These are phyloP conservation scores for Jatropha podagrica DNA, from an alignment of 441 rosid genomes.

Conservation along the genomic window DNA sequence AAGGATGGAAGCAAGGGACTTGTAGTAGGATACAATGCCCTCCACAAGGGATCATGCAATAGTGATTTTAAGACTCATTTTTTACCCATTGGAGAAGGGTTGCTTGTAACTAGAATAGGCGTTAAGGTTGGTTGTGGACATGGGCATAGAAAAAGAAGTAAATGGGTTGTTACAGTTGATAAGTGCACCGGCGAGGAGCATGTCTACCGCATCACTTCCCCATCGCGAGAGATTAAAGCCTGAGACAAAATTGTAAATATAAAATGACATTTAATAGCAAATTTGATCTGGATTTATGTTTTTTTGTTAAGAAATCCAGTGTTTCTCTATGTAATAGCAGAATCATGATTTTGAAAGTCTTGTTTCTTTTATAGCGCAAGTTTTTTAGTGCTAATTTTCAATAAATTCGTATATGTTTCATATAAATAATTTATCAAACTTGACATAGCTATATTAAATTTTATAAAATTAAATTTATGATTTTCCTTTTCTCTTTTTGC, in stretches of 20 bases:
- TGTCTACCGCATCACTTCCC: conserved; percentile 35
- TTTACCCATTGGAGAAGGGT: conserved; percentile 49
- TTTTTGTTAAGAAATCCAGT: conserved; percentile 9
- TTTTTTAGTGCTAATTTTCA: too few relatives aligned
- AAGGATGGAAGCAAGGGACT: conserved; percentile 23
- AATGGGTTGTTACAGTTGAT: conserved; percentile 46
- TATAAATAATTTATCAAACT: too few relatives aligned
- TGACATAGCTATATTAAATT: too few relatives aligned
- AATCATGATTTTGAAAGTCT: not conserved
- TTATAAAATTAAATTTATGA: too few relatives aligned
- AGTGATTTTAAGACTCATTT: conserved; percentile 32
- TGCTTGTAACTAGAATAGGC: conserved; percentile 32
- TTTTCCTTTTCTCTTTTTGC: too few relatives aligned
- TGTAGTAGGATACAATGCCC: conserved; percentile 49
- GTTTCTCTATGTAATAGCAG: not conserved
- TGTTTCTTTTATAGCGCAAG: too few relatives aligned
- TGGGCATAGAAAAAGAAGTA: conserved; percentile 26
- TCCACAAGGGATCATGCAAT: conserved; percentile 24
- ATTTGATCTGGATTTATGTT: conserved; percentile 3
- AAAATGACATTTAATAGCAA: not conserved
- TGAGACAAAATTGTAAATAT: conserved; percentile 2
- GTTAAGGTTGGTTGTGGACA: not conserved
- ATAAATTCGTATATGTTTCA: too few relatives aligned
- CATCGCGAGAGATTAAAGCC: conserved; percentile 13
- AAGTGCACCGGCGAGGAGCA: conserved; percentile 46